These are phyloP conservation scores for Exserohilum rostratum DNA, from an alignment of 2,329 filamentous ascomycete species.

Conservation along the genomic window DNA sequence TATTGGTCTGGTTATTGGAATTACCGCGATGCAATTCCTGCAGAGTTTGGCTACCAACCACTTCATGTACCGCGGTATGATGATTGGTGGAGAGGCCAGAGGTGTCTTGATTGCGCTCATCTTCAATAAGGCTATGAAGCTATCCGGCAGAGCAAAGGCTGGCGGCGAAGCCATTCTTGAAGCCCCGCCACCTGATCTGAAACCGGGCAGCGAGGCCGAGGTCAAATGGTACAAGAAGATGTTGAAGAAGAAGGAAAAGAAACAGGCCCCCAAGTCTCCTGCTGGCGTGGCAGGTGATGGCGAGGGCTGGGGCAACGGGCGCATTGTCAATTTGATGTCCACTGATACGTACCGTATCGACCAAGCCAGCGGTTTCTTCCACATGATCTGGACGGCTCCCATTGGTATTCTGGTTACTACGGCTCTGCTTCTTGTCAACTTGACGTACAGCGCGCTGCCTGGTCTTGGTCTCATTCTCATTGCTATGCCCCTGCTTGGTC, in stretches of 20 bases:
- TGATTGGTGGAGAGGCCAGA: slow-evolving; percentile 82
- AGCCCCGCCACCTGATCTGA: slow-evolving; percentile 51
- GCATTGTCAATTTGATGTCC: slow-evolving; percentile 92
- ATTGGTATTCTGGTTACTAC: slow-evolving; percentile 79
- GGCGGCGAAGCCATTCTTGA: slow-evolving; percentile 65
- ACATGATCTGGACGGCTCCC: slow-evolving; percentile 88
- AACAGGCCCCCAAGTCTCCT: slow-evolving; percentile 51
- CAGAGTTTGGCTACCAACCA: slow-evolving; percentile 86
- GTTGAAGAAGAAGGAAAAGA: slow-evolving; percentile 47
- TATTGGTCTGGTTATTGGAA: slow-evolving; percentile 81
- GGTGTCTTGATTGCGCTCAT: slow-evolving; percentile 84
- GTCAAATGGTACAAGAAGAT: slow-evolving; percentile 59
- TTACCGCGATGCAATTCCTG: slow-evolving; percentile 82
- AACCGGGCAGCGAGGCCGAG: slow-evolving; percentile 57
- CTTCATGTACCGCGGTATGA: slow-evolving; percentile 91
- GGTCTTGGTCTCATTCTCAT: slow-evolving; percentile 84
- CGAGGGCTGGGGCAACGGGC: slow-evolving; percentile 88
- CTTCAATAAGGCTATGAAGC: slow-evolving; percentile 89
- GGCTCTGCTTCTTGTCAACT: slow-evolving; percentile 79
- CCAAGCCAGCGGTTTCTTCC: slow-evolving; percentile 85
- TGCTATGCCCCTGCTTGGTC: slow-evolving; percentile 76
- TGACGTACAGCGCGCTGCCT: slow-evolving; percentile 87
- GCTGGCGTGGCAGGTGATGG: slow-evolving; percentile 69
- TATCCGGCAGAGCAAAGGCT: slow-evolving; percentile 86
- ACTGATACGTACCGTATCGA: slow-evolving; percentile 94